Conservation (phyloP, 352 stramenopile genomes). For the Globisporangium acanthophoron region DNA sequence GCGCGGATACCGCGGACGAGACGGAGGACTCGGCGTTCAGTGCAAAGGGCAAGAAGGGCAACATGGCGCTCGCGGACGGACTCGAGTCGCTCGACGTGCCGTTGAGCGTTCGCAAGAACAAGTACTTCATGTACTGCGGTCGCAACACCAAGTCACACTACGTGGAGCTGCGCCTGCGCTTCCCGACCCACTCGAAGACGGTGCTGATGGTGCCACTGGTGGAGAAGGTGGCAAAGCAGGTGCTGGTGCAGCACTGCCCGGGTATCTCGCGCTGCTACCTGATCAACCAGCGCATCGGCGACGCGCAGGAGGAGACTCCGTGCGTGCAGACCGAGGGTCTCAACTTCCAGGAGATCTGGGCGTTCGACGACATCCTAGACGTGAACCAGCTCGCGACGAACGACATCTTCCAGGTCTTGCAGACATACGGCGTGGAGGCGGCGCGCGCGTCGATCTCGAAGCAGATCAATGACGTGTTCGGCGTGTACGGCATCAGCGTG, state of each 20-base stretch:
- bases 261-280: constrained; percentile 88
- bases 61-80: constrained; percentile 32
- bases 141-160: constrained; percentile 76
- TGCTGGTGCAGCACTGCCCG: constrained; percentile 84
- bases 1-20: constrained; percentile 38
- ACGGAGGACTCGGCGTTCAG: neutral
- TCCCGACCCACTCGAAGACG: constrained; percentile 86
- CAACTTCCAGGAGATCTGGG: constrained; percentile 98
- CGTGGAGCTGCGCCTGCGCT: constrained; percentile 82
- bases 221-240: constrained; percentile 79
- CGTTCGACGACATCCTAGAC: constrained; percentile 89
- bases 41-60: constrained; percentile 22
- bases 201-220: constrained; percentile 88
- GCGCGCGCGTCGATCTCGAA: constrained; percentile 96
- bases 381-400: constrained; percentile 96
- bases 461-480: constrained; percentile 99
- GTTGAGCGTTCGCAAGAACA: constrained; percentile 77
- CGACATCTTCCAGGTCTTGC: constrained; percentile 96
- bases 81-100: constrained; percentile 76
- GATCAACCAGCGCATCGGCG: constrained; percentile 83
- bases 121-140: constrained; percentile 81
- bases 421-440: constrained; percentile 98
- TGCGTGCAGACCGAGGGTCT: constrained; percentile 94
- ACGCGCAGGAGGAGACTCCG: constrained; percentile 73
- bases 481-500: constrained; percentile 98